Percentiles rank a stretch among this genome's conserved stretches.
These are phyloP conservation scores for Fusarium sulawesiense DNA, from an alignment of 2,329 filamentous ascomycete species.

Conservation along the genomic window DNA sequence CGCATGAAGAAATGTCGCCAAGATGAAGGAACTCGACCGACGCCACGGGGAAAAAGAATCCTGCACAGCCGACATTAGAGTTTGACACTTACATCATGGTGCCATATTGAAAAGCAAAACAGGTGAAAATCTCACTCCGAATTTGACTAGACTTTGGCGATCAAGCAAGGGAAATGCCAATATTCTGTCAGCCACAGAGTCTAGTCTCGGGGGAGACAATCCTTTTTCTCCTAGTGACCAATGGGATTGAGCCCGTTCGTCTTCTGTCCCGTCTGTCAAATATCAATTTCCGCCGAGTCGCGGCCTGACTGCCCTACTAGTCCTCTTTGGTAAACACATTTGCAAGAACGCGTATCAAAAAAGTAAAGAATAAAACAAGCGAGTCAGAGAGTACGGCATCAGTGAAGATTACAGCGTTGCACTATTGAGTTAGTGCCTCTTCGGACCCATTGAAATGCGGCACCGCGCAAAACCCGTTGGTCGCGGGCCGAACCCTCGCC, in stretches of 20 bases:
- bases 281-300: background rate
- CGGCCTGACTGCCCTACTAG: no score
- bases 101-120: background rate
- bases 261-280: background rate
- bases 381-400: background rate
- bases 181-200: no score
- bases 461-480: background rate
- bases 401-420: background rate
- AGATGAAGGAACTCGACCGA: background rate
- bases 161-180: background rate
- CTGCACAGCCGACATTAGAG: background rate
- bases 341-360: accelerated
- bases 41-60: background rate
- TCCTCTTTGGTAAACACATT: background rate
- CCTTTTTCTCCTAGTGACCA: background rate
- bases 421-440: background rate
- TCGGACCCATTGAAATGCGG: background rate
- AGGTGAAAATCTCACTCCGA: no score
- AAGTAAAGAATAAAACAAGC: background rate
- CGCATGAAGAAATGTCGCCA: background rate
- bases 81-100: background rate
- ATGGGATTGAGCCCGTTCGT: background rate
- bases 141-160: background rate
- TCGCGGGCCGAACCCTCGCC: no score
- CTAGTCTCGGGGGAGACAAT: background rate